phyloP scores from a whole-genome alignment of 352 stramenopile species.

The Pythium apleroticum region DNA sequence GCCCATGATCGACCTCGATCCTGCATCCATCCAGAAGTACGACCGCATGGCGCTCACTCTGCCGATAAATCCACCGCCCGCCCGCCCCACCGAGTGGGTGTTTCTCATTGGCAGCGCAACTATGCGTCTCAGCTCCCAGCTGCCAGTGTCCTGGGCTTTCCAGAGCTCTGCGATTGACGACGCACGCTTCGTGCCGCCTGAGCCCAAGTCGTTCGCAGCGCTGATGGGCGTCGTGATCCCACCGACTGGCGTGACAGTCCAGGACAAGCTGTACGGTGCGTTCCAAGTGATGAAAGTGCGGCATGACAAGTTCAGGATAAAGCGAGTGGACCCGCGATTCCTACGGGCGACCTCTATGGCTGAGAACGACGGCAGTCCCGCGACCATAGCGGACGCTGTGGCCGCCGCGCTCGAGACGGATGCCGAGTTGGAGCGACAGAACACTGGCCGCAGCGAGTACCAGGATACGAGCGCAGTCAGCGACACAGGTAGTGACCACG shows the following conservation, averaged over 20 bases:
- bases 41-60: constrained; percentile 61
- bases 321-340: constrained; percentile 54
- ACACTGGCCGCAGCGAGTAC: constrained; percentile 12
- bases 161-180: constrained; percentile 73
- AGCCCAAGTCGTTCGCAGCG: constrained; percentile 57
- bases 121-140: constrained; percentile 39
- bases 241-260: constrained; percentile 44
- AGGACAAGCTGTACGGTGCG: constrained; percentile 71
- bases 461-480: constrained; percentile 29
- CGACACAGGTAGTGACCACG: constrained; percentile 24
- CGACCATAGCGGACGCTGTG: constrained; percentile 42
- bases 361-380: constrained; percentile 29
- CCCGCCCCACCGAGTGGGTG: constrained; percentile 49
- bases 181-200: constrained; percentile 59
- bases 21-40: constrained; percentile 59
- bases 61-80: constrained; percentile 41
- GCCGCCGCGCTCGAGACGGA: constrained; percentile 29
- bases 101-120: constrained; percentile 48
- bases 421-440: constrained; percentile 16
- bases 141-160: constrained; percentile 70
- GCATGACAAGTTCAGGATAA: constrained; percentile 61
- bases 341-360: constrained; percentile 30
- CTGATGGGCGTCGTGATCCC: constrained; percentile 45
- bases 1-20: constrained; percentile 79
- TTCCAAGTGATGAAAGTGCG: constrained; percentile 70